Evolutionary conservation across 139 green algal genomes (phyloP), one percentile per base, ranked within the genome.

Genomic region (Volvox reticuliferus): DNA sequence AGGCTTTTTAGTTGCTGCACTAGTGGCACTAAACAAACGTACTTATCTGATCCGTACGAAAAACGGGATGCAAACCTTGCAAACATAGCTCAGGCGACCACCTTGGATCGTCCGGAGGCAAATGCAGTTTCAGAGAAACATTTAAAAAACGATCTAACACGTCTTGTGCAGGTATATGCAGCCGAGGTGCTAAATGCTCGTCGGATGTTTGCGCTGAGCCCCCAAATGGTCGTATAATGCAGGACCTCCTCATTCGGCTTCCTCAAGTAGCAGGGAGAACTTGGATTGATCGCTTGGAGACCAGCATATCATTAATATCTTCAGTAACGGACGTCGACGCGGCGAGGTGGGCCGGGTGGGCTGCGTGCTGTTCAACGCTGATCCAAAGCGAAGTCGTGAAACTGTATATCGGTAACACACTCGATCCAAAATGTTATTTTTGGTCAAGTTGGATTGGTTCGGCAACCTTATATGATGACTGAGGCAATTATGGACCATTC

Each of bases 271-370:
- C 82, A 21, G 82, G 63, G 12, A 16, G 21, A 26, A 88, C 82
- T 55, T 88, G 82, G 82, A 68, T 88, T 75, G 32, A 33, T 30
- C 63, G 82, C 19, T 22, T 88, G 19, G 82, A 88, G 20, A 13
- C 32, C 21, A 30, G 82, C 32, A 75, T 63, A 0, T 21, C 32
- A 33, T 37, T 88, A 32, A 61, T 88, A 0, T 33, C 63, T 17
- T 36, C 62, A 0, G 28, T 88, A 12, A 30, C 63, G 18, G 63
- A 88, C 21, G 82, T 88, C 9, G 81, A 87, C n/a, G 81, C 81
- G 0, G 81, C 55, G 30, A 87, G 81, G 81, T 87, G 55, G 50
- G 55, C 3, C 5, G 3, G 19, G 17, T 69, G 62, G 62, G 62
- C 62, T 69, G 17, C 62, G 62, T 69, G 62, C 62, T 17, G 62